Percentiles rank a stretch among this genome's conserved stretches.
Evolutionary conservation across 1,139 yeast genomes (phyloP).

Genomic region (Saccharomycopsis crataegensis): DNA sequence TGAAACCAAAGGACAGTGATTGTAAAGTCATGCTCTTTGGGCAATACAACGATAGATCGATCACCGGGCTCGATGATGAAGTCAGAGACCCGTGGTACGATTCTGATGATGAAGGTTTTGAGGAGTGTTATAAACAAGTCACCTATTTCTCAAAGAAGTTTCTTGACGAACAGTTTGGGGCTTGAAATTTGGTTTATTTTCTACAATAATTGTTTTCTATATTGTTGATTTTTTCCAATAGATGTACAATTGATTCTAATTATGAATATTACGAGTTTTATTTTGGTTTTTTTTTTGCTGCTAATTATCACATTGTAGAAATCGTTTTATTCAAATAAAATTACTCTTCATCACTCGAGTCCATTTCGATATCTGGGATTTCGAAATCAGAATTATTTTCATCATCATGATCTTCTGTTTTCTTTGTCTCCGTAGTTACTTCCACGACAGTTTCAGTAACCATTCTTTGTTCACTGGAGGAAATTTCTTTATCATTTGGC

Average conservation of each 20-base stretch:
- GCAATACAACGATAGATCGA: slow-evolving; percentile 33
- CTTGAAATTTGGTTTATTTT: neutral
- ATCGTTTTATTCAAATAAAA: neutral
- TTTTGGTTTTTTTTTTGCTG: neutral
- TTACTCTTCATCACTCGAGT: slow-evolving; percentile 29
- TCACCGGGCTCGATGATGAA: slow-evolving; percentile 6
- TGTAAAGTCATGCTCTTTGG: slow-evolving; percentile 66
- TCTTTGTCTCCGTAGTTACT: slow-evolving; percentile 10
- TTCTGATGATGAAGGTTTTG: slow-evolving; percentile 10
- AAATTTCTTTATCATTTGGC: slow-evolving; percentile 18
- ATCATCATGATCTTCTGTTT: slow-evolving; percentile 13
- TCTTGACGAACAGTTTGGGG: slow-evolving; percentile 4
- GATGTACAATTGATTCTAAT: neutral
- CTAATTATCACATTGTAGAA: neutral
- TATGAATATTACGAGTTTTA: neutral
- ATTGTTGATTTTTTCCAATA: neutral
- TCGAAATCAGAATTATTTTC: slow-evolving; percentile 46
- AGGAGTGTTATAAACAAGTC: slow-evolving; percentile 10
- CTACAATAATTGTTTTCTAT: neutral
- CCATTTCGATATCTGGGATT: slow-evolving; percentile 48
- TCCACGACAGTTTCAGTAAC: slow-evolving; percentile 23
- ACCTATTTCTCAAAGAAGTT: slow-evolving; percentile 4
- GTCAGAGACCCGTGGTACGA: slow-evolving; percentile 15
- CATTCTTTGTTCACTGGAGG: slow-evolving; percentile 21
- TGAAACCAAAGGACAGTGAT: slow-evolving; percentile 48